Conservation (phyloP, 345 rosid genomes). For the Aquilaria yunnanensis region DNA sequence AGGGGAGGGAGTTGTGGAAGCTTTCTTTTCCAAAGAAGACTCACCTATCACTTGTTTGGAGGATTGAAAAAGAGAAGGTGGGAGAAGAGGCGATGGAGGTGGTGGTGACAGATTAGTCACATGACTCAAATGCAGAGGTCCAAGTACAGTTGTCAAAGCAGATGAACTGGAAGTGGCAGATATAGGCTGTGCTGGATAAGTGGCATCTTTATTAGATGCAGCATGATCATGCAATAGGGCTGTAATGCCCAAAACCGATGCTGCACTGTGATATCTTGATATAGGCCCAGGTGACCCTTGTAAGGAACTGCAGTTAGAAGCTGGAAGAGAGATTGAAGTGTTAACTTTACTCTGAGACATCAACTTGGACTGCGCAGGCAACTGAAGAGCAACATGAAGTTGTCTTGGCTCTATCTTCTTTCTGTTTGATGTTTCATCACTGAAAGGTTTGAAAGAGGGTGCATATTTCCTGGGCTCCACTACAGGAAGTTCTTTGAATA, state of each 20-base stretch:
- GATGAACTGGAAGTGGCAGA: constrained; percentile 24
- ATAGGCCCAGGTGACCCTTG: constrained; percentile 37
- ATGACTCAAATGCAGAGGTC: constrained; percentile 13
- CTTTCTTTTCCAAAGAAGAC: background rate
- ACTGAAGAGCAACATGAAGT: constrained; percentile 39
- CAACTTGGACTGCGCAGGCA: constrained; percentile 39
- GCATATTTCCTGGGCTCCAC: no score
- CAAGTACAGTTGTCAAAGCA: constrained; percentile 17
- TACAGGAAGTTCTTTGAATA: no score
- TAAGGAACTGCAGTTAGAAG: constrained; percentile 22
- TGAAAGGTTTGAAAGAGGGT: constrained; percentile 21
- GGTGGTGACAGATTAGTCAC: constrained; percentile 10
- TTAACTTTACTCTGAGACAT: constrained; percentile 39
- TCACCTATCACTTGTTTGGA: constrained; percentile 1
- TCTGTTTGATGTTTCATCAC: constrained; percentile 11
- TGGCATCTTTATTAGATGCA: constrained; percentile 32
- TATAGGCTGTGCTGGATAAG: constrained; percentile 19
- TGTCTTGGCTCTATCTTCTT: constrained; percentile 27
- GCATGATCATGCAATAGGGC: constrained; percentile 60
- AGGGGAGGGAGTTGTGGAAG: constrained; percentile 2
- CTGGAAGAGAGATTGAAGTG: constrained; percentile 32
- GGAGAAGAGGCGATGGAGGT: constrained; percentile 6
- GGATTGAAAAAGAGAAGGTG: constrained; percentile 3
- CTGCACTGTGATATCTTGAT: constrained; percentile 42
- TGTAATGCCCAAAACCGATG: constrained; percentile 54